Evolutionary conservation across 257 asterid species (phyloP).

Genomic region (Solanum sitiens): DNA sequence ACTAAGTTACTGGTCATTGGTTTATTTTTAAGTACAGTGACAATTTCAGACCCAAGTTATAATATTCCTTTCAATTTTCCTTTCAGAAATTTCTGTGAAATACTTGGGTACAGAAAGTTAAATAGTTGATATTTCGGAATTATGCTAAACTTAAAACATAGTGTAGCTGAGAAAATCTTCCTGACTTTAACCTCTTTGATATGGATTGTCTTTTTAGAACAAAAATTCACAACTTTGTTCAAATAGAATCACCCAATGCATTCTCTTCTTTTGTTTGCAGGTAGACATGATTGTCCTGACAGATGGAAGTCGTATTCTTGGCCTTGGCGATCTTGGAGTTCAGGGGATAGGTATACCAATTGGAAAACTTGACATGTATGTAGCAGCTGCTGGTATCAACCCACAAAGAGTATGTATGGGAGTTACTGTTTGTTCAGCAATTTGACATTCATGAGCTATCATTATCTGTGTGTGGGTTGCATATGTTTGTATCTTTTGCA

Average conservation of each 20-base stretch:
- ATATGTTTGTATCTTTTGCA: background rate
- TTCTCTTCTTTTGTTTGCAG: conserved; percentile 31
- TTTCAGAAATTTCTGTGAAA: background rate
- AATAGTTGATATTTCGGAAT: background rate
- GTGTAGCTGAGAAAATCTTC: background rate
- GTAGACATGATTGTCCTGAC: conserved; percentile 99
- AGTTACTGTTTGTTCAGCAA: background rate
- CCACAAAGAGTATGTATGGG: conserved; percentile 76
- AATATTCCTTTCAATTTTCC: background rate
- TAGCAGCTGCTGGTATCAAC: conserved; percentile 99
- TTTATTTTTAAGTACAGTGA: background rate
- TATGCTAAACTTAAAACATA: background rate
- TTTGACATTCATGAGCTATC: background rate
- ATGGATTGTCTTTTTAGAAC: background rate
- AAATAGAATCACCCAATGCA: background rate
- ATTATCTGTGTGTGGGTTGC: background rate
- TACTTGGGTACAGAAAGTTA: background rate
- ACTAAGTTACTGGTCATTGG: background rate
- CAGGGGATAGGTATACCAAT: conserved; percentile 98
- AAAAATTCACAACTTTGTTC: background rate
- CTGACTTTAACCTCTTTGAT: background rate
- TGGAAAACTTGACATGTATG: conserved; percentile 98
- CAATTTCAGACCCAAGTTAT: background rate
- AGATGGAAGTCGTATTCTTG: conserved; percentile 99
- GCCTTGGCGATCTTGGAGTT: conserved; percentile 99